Percentiles rank a stretch among this genome's conserved stretches.
Conservation (phyloP, 2,329 filamentous ascomycete genomes). For the Fusarium nanum region DNA sequence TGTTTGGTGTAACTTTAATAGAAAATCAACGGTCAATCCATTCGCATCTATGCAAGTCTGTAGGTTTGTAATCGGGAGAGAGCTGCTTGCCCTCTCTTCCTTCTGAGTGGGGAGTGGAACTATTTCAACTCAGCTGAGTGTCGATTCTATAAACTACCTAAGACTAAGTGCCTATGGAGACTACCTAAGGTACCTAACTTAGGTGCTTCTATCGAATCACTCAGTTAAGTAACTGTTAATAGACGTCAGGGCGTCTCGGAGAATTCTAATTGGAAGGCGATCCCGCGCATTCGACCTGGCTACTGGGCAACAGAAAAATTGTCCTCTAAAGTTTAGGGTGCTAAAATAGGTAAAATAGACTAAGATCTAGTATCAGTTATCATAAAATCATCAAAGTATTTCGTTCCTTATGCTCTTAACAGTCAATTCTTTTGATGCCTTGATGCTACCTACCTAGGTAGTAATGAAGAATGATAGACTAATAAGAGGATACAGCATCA, state of each 20-base stretch:
- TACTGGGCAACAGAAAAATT: neutral
- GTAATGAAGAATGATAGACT: conserved; percentile 1
- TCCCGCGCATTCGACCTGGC: conserved; percentile 5
- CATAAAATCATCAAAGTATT: neutral
- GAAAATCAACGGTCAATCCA: conserved; percentile 8
- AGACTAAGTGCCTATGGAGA: conserved; percentile 13
- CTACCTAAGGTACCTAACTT: conserved; percentile 15
- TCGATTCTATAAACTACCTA: neutral
- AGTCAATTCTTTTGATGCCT: neutral
- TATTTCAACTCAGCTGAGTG: conserved; percentile 21
- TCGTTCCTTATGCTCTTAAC: neutral
- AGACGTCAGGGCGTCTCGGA: neutral
- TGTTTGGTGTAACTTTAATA: neutral
- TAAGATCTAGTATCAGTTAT: neutral
- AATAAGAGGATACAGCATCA: conserved; percentile 13
- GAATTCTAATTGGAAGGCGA: conserved; percentile 12
- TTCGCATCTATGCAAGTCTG: conserved; percentile 6
- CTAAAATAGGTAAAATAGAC: neutral
- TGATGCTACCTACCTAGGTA: neutral
- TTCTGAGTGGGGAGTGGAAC: conserved; percentile 40
- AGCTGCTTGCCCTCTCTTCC: conserved; percentile 23
- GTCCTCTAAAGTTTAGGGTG: neutral
- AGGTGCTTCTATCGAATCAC: conserved; percentile 20
- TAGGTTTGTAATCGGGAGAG: neutral
- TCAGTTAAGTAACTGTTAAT: neutral